phyloP scores from a whole-genome alignment of 495 filamentous ascomycete species.

The Echria macrotheca region DNA sequence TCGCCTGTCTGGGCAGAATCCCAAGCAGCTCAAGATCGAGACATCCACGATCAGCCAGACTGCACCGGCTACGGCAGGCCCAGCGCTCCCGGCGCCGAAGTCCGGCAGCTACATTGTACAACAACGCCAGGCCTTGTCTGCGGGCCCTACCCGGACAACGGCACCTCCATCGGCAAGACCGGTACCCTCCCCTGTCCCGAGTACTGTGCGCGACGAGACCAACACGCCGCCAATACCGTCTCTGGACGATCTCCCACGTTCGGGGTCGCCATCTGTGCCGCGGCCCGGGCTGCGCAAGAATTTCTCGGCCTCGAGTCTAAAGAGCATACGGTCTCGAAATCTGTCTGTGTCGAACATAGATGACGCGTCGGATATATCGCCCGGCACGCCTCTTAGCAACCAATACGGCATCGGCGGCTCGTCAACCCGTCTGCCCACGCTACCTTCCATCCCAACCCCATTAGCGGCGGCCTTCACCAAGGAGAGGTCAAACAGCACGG shows the following conservation, averaged over 20 bases:
- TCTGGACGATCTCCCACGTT: constrained; percentile 30
- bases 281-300: constrained; percentile 63
- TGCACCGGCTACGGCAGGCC: constrained; percentile 35
- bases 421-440: constrained; percentile 35
- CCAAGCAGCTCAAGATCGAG: constrained; percentile 85
- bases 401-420: constrained; percentile 52
- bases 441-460: constrained; percentile 67
- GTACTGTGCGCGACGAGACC: constrained; percentile 15
- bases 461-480: constrained; percentile 52
- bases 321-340: constrained; percentile 62
- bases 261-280: constrained; percentile 34
- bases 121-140: constrained; percentile 42
- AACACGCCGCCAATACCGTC: constrained; percentile 23
- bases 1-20: constrained; percentile 72
- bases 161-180: constrained; percentile 27
- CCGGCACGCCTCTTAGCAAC: constrained; percentile 64
- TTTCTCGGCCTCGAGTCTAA: constrained; percentile 72
- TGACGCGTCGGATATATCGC: constrained; percentile 62
- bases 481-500: constrained; percentile 41
- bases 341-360: constrained; percentile 68
- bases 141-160: constrained; percentile 26
- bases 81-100: constrained; percentile 34
- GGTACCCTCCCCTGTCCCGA: constrained; percentile 28
- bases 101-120: constrained; percentile 38
- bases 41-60: constrained; percentile 47